Evolutionary conservation across 129 eudicot species (phyloP), one percentile per base, ranked within the genome.

Genomic region (Helianthus annuus): DNA sequence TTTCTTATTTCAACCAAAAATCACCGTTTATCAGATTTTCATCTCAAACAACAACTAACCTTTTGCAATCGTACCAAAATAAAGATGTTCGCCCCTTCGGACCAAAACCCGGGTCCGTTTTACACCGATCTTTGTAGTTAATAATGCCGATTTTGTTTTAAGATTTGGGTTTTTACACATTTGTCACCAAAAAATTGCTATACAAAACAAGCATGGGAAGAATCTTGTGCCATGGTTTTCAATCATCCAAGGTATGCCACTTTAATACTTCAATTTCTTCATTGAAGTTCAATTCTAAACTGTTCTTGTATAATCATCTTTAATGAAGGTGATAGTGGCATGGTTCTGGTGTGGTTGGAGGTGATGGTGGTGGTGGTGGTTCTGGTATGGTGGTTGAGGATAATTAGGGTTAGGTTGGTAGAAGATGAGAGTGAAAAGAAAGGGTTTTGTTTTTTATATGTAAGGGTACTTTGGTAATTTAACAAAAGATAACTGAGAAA

Each of bases 141-240:
- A 56, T 45, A 48, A 27, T 44, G 15, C 61, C 17, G 45, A 3
- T 68, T 46, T n/a, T 19, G 17, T 29, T 27, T 27, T 48, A 46
- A 11, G 69, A 46, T 58, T 17, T 46, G 5, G 32, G 27, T 44
- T n/a, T 39, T 34, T 68, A 14, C 17, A 11, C 51, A 27, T 74
- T 49, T 48, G 53, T 85, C 83, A 78, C 81, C 79, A 86, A 79
- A 92, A 57, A 22, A 57, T 78, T 4, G 72, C 72, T 34, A 70
- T 89, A 81, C 81, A 36, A 24, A 89, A 89, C 68, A 75, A 72
- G 10, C 68, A 76, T 63, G 86, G 84, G 17, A 89, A 89, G 74
- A 92, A 92, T 52, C 95, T 92, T 88, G 64, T 91, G 96, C 65
- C 93, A 91, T 78, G 97, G 97, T 48, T 88, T 86, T 76, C 83